Evolutionary conservation across 2,329 filamentous ascomycete genomes (phyloP), one percentile per base, ranked within the genome.

Genomic region (Fusarium anguioides): DNA sequence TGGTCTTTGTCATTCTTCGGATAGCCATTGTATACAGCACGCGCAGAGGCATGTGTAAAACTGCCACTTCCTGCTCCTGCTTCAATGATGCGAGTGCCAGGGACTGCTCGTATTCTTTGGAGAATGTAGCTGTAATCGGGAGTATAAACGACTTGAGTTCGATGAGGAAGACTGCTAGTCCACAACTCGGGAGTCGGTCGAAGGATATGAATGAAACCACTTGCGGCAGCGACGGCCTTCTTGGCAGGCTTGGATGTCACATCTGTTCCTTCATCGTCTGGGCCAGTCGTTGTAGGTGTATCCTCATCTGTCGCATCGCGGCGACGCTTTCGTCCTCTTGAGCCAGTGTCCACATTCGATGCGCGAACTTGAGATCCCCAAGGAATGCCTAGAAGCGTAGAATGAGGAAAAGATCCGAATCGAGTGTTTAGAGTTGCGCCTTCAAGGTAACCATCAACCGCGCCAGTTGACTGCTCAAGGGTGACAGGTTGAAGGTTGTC

Each of bases 281-380:
- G 76, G 33, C 71, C 77, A 57, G 70, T 73, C 17, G 69, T 74
- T 52, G 67, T 75, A 21, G 74, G 77, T 61, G 59, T 78, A 74
- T 82, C 82, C 62, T 86, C 84, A 39, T 79, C 81, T 23, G 76
- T 76, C 7, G 75, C 77, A 51, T 82, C 81, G 17, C 82, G 77
- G 76, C 89, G 89, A 53, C 86, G 83, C 78, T 90, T 91, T 49
- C 91, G 86, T 31, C 93, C 93, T 71, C 94, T 85, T n/a, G 93
- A 96, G 14, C 94, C 94, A 0, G 94, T 97, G 74, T 97, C 93
- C 56, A 97, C 94, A 29, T 90, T 88, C 3, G 94, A 97, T 9
- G 96, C 96, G 44, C 93, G 86, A 21, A 98, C 89, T 76, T 98
- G 96, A 8, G 92, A 93, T 26, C 96, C 96, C 95, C 95, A 98